Base-by-base conservation (phyloP, 2,329 filamentous ascomycete genomes). In the Furcasterigmium furcatum region DNA sequence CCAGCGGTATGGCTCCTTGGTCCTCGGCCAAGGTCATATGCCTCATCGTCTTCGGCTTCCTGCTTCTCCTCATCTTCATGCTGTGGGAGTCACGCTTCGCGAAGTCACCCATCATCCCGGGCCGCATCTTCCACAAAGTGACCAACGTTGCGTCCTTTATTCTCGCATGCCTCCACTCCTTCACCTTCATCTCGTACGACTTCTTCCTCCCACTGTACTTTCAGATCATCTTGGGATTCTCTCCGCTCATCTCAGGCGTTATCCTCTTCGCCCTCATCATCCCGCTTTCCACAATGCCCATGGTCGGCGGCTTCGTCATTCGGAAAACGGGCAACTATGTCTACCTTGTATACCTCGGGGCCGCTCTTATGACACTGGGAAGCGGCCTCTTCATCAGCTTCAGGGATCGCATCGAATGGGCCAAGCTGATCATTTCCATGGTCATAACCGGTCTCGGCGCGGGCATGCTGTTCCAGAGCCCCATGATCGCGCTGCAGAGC, bases 281-380 rank as follows among this genome's bases (percentile, higher is more conserved):
- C 9, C 49, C 54, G 9, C 40, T 56, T n/a, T 55, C 50, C 2
- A 16, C 38, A 3, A 50, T 41, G 25, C 45, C 46, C 2, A 38
- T 50, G 35, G 34, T 50, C 3, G 46, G 42, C 3, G 48, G 46
- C 1, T 55, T 82, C 14, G 68, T 73, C 46, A 82, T 82, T 55
- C 75, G 77, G 56, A 77, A 81, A 60, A 87, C 83, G 0, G 86
- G 86, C 25, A 76, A 72, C 35, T 86, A 84, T 59, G 67, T 74
- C n/a, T 65, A 74, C 6, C 58, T 74, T n/a, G 80, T 86, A 48
- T 69, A 76, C 49, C 57, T 60, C 9, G 81, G 78, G 16, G 66
- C 80, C 39, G 52, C 68, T 14, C 59, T 82, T 41, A 74, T 82
- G 67, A 75, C 75, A 1, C 63, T 85, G 2, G 84, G 84, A 2